Percentiles rank a stretch among this genome's conserved stretches.
These are phyloP conservation scores for Trichoderma sp. DNA, from an alignment of 2,329 filamentous ascomycete species.

Conservation along the genomic window DNA sequence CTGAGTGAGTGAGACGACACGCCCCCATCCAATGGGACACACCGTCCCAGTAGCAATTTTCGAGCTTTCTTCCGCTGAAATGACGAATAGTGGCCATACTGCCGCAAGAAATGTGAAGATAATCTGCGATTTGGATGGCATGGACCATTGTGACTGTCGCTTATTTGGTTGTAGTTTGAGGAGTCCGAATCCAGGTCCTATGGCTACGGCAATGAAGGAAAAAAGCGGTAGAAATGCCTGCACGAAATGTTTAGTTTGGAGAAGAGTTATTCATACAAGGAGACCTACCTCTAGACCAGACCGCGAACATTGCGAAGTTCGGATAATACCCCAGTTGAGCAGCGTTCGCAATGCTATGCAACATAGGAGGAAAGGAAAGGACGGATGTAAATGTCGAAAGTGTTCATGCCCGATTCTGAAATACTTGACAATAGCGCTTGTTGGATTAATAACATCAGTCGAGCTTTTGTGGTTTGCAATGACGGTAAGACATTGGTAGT, in stretches of 20 bases:
- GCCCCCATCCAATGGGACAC: conserved; percentile 21
- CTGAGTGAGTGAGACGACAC: conserved; percentile 19
- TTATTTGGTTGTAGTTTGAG: neutral
- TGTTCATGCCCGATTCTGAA: neutral
- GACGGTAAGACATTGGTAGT: neutral
- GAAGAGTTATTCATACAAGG: neutral
- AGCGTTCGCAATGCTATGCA: conserved; percentile 23
- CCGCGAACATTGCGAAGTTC: conserved; percentile 33
- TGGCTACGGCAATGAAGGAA: neutral
- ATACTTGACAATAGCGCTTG: neutral
- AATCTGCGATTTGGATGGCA: conserved; percentile 23
- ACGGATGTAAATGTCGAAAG: neutral
- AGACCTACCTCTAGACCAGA: conserved; percentile 33
- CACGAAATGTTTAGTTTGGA: neutral
- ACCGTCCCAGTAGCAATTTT: conserved; percentile 19
- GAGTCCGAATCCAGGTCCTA: neutral
- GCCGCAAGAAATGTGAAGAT: conserved; percentile 25
- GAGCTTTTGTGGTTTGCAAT: conserved; percentile 1
- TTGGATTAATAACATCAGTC: neutral
- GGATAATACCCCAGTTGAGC: conserved; percentile 32
- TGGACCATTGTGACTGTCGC: conserved; percentile 24
- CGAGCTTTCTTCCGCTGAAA: conserved; percentile 8
- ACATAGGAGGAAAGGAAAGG: conserved; percentile 3
- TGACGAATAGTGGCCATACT: conserved; percentile 33
- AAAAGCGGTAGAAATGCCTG: conserved; percentile 33